Evolutionary conservation across 1,284 basidiomycete species (phyloP).

Genomic region (Rhodotorula glutinis): DNA sequence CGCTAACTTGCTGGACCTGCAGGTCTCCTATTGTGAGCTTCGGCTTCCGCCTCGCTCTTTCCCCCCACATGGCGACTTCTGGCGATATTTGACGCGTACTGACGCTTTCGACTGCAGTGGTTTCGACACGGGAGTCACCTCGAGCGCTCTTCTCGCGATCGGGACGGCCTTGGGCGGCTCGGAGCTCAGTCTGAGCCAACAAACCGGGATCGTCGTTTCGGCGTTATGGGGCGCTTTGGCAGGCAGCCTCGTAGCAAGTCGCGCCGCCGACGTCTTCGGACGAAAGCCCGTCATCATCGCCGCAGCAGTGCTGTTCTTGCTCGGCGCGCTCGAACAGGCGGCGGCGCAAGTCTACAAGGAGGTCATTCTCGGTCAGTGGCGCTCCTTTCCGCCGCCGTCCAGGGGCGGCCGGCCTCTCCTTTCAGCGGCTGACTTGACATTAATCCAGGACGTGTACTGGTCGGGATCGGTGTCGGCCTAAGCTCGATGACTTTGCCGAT

Average conservation of each 20-base stretch:
- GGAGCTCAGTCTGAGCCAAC: constrained; percentile 18
- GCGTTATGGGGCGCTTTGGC: constrained; percentile 46
- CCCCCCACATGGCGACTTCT: constrained; percentile 1
- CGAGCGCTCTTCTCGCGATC: constrained; percentile 31
- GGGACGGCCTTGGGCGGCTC: constrained; percentile 19
- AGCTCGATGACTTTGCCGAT: constrained; percentile 48
- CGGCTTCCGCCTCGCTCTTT: not conserved
- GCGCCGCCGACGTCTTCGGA: constrained; percentile 46
- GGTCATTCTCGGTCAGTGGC: constrained; percentile 41
- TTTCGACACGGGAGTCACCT: constrained; percentile 35
- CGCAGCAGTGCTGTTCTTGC: constrained; percentile 41
- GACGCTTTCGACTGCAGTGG: constrained; percentile 8
- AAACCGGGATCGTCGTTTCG: constrained; percentile 40
- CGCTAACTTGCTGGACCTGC: not conserved
- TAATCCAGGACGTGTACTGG: constrained; percentile 46
- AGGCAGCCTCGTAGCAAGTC: constrained; percentile 19
- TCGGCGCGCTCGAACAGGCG: constrained; percentile 48
- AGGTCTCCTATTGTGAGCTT: constrained; percentile 19
- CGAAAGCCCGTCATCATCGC: constrained; percentile 47
- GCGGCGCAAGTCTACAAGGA: constrained; percentile 41
- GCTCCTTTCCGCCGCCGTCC: no score
- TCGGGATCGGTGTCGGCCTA: constrained; percentile 50
- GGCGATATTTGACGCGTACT: not conserved
- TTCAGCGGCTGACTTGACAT: no score
- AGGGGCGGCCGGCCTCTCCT: no score